Evolutionary conservation across 225 moss, liverwort and hornwort genomes (phyloP).

Genomic region (Pseudisothecium myosuroides): DNA sequence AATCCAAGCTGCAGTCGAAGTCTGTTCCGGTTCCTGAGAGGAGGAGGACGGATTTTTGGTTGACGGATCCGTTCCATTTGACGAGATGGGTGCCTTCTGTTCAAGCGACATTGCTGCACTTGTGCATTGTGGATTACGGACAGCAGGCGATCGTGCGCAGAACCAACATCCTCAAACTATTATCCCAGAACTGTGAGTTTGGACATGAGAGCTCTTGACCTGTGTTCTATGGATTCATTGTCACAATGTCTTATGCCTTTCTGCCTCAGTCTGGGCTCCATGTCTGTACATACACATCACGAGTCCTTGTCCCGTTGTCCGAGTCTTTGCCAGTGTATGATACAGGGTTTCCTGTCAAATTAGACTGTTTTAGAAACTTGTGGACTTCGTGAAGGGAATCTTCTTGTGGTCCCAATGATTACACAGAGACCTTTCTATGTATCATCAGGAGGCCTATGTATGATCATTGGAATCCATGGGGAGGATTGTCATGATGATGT

Average conservation of each 20-base stretch:
- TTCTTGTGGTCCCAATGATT: neutral
- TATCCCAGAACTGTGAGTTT: constrained; percentile 39
- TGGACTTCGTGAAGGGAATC: neutral
- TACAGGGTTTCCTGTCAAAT: neutral
- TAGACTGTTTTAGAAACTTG: neutral
- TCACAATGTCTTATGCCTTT: neutral
- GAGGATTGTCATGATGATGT: neutral
- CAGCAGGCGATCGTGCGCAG: constrained; percentile 48
- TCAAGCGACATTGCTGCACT: constrained; percentile 16
- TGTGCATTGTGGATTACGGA: constrained; percentile 51
- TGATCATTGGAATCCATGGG: neutral
- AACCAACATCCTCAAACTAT: constrained; percentile 24
- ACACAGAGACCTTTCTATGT: neutral
- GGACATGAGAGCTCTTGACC: neutral
- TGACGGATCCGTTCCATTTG: constrained; percentile 37
- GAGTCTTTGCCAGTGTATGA: neutral
- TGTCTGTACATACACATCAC: neutral
- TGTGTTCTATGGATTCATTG: neutral
- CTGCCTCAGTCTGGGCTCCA: neutral
- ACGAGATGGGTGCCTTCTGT: constrained; percentile 29
- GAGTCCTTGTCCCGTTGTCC: neutral
- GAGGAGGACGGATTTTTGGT: constrained; percentile 29
- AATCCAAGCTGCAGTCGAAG: constrained; percentile 26
- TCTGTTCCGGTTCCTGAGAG: constrained; percentile 20
- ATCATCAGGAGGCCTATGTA: neutral